These are phyloP conservation scores for Anthoceros angustus DNA, from an alignment of 225 moss, liverwort and hornwort species.

Conservation along the genomic window DNA sequence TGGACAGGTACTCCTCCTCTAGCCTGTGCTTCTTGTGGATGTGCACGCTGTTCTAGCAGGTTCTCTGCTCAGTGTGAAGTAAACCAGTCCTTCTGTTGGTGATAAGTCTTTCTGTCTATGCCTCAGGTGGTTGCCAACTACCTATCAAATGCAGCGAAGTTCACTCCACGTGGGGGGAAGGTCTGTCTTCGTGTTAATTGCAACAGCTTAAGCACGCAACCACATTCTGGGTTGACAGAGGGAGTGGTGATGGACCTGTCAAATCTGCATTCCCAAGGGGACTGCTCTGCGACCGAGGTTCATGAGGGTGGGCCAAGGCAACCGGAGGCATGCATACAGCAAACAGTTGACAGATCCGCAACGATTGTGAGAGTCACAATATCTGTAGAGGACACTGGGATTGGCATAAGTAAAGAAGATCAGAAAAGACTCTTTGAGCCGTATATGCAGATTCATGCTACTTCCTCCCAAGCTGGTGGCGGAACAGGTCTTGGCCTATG, in stretches of 20 bases:
- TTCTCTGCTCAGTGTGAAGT: background rate
- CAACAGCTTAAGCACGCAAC: background rate
- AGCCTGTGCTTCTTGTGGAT: background rate
- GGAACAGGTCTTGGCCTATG: slow-evolving; percentile 2
- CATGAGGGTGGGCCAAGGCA: background rate
- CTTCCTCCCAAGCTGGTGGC: slow-evolving; percentile 1
- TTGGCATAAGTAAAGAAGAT: background rate
- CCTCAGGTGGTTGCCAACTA: slow-evolving; percentile 2
- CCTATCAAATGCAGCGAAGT: background rate
- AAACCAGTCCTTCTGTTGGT: background rate
- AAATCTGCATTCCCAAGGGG: background rate
- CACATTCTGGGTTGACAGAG: background rate
- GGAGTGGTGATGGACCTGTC: background rate
- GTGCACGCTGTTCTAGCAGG: background rate
- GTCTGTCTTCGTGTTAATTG: background rate
- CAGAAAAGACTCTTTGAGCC: background rate
- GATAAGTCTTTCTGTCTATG: background rate
- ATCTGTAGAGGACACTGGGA: slow-evolving; percentile 1
- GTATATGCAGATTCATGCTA: background rate
- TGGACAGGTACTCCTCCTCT: background rate
- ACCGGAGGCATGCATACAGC: background rate
- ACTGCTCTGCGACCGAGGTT: background rate
- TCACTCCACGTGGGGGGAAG: background rate
- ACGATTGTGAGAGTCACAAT: background rate
- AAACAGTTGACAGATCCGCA: background rate